Base-by-base conservation (phyloP, 352 stramenopile species). In the Globisporangium cylindrosporum region DNA sequence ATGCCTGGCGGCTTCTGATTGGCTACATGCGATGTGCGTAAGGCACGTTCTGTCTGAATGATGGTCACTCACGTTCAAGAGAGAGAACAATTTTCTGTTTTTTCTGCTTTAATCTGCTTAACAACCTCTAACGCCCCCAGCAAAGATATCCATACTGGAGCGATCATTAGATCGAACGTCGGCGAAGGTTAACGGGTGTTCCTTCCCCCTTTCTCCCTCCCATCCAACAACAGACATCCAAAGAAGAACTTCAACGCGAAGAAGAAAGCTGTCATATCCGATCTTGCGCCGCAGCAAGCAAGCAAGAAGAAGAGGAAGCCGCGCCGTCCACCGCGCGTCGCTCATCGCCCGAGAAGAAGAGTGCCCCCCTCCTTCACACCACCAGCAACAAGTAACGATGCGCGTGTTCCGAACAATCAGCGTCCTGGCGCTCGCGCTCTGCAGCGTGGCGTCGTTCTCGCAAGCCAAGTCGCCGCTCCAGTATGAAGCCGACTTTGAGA, bases 401-500 rank as follows among this genome's bases (percentile, higher is more conserved):
- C 72, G 64, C 55, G 64, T 73, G 36, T 41, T 75, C 41, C 61
- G 32, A 34, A 64, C 62, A 22, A 22, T 48, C 46, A 75, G 79
- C 67, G 66, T 76, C 24, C 51, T 75, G 29, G 55, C 68, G 54
- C 56, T 86, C 54, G 68, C 73, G 67, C 71, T 83, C 18, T 55
- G 66, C 20, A 61, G 74, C 43, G 62, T 74, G 8, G 34, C 57
- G 48, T 65, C 64, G 36, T 25, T 68, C 24, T 58, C 62, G 20
- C 48, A 71, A 27, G 75, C 77, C 65, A 91, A 93, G 75, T 81
- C 83, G n/a, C 73, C 82, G 18, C 62, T 77, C 38, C 64, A 94
- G 66, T 94, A 94, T 68, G 84, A 94, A 71, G 70, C 58, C 64
- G 81, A 92, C 70, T 94, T 94, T 67, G 71, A 79, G n/a, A 56